A percentile compares a stretch with the other conserved stretches of the same genome.
phyloP scores from a whole-genome alignment of 768 basidiomycete genomes.

The Macrolepiota dolichaula region DNA sequence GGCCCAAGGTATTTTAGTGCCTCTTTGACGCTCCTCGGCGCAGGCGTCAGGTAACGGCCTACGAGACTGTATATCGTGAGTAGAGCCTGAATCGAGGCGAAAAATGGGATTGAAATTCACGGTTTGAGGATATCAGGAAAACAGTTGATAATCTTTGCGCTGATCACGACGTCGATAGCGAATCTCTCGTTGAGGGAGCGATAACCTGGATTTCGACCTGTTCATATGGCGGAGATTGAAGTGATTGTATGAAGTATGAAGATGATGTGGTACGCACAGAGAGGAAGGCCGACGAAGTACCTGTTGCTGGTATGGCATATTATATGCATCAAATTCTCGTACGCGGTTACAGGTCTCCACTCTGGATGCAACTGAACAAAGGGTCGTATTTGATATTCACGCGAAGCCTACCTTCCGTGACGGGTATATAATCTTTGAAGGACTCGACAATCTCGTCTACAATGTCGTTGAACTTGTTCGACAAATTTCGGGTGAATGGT shows the following conservation, averaged over 20 bases:
- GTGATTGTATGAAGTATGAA: not conserved
- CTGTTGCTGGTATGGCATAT: slow-evolving; percentile 6
- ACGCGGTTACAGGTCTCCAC: not conserved
- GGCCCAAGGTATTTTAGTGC: slow-evolving; percentile 13
- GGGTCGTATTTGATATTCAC: not conserved
- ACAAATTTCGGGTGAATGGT: slow-evolving; percentile 7
- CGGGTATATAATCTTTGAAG: slow-evolving; percentile 1
- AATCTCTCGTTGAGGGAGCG: slow-evolving; percentile 24
- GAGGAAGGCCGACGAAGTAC: slow-evolving; percentile 9
- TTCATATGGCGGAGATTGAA: not conserved
- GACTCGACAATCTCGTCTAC: slow-evolving; percentile 10
- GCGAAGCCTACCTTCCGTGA: slow-evolving; percentile 19
- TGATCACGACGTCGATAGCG: slow-evolving; percentile 16
- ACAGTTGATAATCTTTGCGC: slow-evolving; percentile 17
- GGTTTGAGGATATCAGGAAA: slow-evolving; percentile 20
- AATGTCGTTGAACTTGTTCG: slow-evolving; percentile 7
- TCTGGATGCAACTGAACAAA: not conserved
- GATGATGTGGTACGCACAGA: not conserved
- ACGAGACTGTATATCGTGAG: slow-evolving; percentile 7
- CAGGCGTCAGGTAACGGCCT: slow-evolving; percentile 12
- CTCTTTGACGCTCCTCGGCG: slow-evolving; percentile 11
- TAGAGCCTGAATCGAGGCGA: not conserved
- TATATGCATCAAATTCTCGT: not conserved
- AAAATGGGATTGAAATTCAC: slow-evolving; percentile 9
- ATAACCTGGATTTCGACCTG: slow-evolving; percentile 38